Evolutionary conservation across 2,329 filamentous ascomycete species (phyloP), one percentile per base, ranked within the genome.

Genomic region (Botrytis galanthina): DNA sequence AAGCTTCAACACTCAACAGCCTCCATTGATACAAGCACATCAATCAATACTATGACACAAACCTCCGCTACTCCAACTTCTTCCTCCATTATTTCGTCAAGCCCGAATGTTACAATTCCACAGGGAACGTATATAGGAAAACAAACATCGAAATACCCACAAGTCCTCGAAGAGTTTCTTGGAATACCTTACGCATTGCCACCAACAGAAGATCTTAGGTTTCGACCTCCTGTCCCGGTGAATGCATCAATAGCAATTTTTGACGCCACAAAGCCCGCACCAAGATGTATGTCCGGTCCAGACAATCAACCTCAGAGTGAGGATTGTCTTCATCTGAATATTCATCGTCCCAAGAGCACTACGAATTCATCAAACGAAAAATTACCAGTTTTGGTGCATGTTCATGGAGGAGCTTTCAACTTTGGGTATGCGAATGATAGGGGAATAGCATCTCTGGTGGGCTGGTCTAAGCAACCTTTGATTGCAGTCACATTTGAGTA

Each of bases 391-490:
- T 80, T 87, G n/a, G 81, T 91, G 2, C 91, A 90, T 78, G 81
- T 92, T 46, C 89, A 91, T 78, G 90, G 90, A 62, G 90, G 90
- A 4, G 86, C 84, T 9, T 92, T 91, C 82, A 87, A 90, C 83
- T 84, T 85, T 78, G 84, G 88, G 54, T 77, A 81, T 77, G 85
- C 87, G 5, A 64, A 74, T 44, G 64, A 60, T 10, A 74, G 75
- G 46, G 48, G 69, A 37, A 87, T 91, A 75, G 86, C 85, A 0
- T 87, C 87, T 51, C 88, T 92, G 81, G 86, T 91, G 22, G 84
- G 86, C 8, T 91, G 87, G 83, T 82, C 85, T 4, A 63, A 63
- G n/a, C 76, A 78, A 63, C 86, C 86, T 16, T 82, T 92, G 70
- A 83, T 92, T 60, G 87, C 84, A 48, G 85, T 91, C 69, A 87